A percentile compares a stretch with the other conserved stretches of the same genome.
These are phyloP conservation scores for Bertia moriformis DNA, from an alignment of 2,329 filamentous ascomycete genomes.

Conservation along the genomic window DNA sequence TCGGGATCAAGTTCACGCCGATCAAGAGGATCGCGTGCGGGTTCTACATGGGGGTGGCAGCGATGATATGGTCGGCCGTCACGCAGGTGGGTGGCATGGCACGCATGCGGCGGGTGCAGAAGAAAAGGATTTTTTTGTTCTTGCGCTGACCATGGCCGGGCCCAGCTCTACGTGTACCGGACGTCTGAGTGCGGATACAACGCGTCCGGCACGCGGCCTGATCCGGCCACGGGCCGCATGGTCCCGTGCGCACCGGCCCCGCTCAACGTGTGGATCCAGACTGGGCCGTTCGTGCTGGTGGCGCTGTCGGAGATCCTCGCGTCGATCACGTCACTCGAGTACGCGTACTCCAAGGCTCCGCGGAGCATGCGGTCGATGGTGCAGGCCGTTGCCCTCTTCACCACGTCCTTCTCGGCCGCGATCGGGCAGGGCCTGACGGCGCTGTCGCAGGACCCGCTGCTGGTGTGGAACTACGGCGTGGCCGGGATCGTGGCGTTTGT, in stretches of 20 bases:
- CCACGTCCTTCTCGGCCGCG: constrained; percentile 54
- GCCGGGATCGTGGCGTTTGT: constrained; percentile 47
- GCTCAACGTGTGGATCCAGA: constrained; percentile 53
- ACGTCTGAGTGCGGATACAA: constrained; percentile 42
- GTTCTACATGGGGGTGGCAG: constrained; percentile 48
- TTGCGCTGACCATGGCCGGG: no score
- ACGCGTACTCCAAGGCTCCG: constrained; percentile 65
- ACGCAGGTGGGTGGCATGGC: no score
- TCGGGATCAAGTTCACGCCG: constrained; percentile 53
- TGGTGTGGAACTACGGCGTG: constrained; percentile 59
- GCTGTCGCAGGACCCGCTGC: constrained; percentile 45
- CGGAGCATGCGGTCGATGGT: constrained; percentile 72
- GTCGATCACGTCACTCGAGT: constrained; percentile 51
- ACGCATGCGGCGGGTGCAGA: no score
- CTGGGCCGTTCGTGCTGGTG: constrained; percentile 32
- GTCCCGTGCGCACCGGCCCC: constrained; percentile 21
- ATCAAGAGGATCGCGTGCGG: constrained; percentile 63
- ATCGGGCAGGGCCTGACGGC: constrained; percentile 55
- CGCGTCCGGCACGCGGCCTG: constrained; percentile 29
- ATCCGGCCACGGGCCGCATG: constrained; percentile 7
- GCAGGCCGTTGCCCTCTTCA: constrained; percentile 54
- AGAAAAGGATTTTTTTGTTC: no score
- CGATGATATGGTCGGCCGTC: constrained; percentile 42
- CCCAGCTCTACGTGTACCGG: constrained; percentile 46
- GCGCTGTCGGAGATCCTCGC: constrained; percentile 37